Percentiles rank a stretch among this genome's conserved stretches.
phyloP scores from a whole-genome alignment of 2,329 filamentous ascomycete genomes.

The Alternaria gansuensis region DNA sequence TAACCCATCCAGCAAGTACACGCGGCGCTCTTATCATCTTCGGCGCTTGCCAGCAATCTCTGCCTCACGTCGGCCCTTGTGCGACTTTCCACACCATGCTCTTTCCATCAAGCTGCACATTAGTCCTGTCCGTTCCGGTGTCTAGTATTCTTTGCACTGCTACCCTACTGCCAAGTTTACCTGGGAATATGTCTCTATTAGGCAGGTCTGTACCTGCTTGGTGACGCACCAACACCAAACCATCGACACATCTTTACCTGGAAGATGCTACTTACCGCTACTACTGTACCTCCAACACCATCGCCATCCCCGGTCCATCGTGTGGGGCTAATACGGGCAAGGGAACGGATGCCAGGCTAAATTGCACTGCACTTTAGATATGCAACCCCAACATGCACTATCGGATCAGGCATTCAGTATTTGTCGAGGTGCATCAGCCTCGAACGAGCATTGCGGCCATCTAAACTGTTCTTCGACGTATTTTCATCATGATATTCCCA shows the following conservation, averaged over 20 bases:
- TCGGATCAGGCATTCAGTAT: conserved; percentile 12
- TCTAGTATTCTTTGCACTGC: neutral
- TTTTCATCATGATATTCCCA: conserved; percentile 12
- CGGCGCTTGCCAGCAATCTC: neutral
- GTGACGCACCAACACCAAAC: conserved; percentile 1
- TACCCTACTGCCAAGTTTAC: neutral
- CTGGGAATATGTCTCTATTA: neutral
- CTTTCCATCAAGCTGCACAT: conserved; percentile 8
- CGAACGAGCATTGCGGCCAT: neutral
- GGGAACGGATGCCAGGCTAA: neutral
- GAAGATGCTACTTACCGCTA: neutral
- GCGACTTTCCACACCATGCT: neutral
- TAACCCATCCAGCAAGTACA: conserved; percentile 4
- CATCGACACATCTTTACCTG: neutral
- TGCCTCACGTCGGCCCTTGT: neutral
- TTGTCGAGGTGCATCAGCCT: neutral
- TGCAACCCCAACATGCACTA: conserved; percentile 1
- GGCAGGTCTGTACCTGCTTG: conserved; percentile 4
- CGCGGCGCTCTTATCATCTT: conserved; percentile 6
- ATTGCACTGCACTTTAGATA: neutral
- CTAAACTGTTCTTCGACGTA: neutral
- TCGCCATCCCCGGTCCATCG: neutral
- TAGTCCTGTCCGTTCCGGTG: neutral
- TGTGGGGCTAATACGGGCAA: conserved; percentile 6
- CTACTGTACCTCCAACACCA: neutral